Base-by-base conservation (phyloP, 805 yeast genomes). In the Tetrapisispora pingtungensis region DNA sequence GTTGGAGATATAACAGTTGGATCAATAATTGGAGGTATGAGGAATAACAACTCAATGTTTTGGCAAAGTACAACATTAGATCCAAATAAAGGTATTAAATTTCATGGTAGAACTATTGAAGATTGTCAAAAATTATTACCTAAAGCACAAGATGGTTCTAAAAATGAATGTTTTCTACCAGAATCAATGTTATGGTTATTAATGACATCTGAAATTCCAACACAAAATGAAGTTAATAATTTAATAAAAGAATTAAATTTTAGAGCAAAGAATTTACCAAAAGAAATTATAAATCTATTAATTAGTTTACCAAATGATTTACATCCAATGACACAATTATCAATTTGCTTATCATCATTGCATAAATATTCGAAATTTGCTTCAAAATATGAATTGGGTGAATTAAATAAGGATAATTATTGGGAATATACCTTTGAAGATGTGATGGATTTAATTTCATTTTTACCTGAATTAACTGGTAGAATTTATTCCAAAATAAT, bases 281-380 rank as follows among this genome's bases (percentile, higher is more conserved):
- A 70, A 51, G 77, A 79, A 62, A 77, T 80, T 37, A 72, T 67
- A 57, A 77, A 73, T 55, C 65, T 80, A 43, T 67, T 83, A 50
- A 82, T 78, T 67, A 64, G 72, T 41, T 71, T 81, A 48, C 93
- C 93, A 44, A 61, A 73, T 34, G 72, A 77, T 53, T 70, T 83
- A 61, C 93, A 83, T 65, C 93, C 93, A 59, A 83, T 83, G 93
- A 81, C 90, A 27, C 93, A 83, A 63, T 71, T 83, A 56, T 74
- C 86, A 40, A 81, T 84, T 58, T 89, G 85, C 28, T 77, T 84
- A 40, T 73, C 81, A 45, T 81, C 88, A 34, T 72, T 84, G 62
- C 83, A 81, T 67, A 73, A 80, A 48, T 82, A 80, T 53, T 81
- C 88, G 17, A 67, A 65, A 51, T 83, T 83, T 67, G 86, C 88